Evolutionary conservation across 1,284 basidiomycete genomes (phyloP).

Genomic region (Wallemia hederae): DNA sequence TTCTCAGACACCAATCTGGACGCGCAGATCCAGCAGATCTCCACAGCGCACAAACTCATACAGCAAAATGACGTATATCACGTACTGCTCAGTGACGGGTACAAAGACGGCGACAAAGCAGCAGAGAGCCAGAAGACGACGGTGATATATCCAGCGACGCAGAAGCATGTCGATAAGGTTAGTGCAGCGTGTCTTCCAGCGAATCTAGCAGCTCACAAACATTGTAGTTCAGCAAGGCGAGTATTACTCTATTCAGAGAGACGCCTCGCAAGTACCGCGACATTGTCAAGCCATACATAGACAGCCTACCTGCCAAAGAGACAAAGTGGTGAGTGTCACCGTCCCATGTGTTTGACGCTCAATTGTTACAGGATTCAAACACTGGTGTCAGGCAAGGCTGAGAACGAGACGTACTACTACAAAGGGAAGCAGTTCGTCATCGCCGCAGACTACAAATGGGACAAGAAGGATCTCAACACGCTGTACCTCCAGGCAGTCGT

Average conservation of each 20-base stretch:
- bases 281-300: background rate
- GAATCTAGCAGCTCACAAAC: background rate
- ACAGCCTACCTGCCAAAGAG: background rate
- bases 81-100: background rate
- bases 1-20: background rate
- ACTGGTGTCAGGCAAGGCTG: constrained; percentile 49
- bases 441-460: constrained; percentile 84
- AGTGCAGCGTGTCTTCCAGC: background rate
- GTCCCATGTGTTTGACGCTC: no score
- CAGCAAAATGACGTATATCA: background rate
- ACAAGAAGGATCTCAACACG: constrained; percentile 29
- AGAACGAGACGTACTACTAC: constrained; percentile 44
- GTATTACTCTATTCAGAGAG: background rate
- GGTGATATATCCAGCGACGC: background rate
- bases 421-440: constrained; percentile 45
- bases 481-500: constrained; percentile 24
- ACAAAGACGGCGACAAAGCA: background rate
- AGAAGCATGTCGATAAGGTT: background rate
- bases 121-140: background rate
- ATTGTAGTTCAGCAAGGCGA: background rate
- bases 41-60: background rate
- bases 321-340: background rate
- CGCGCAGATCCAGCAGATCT: background rate
- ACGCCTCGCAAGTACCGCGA: background rate
- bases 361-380: constrained; percentile 80